Evolutionary conservation across 352 stramenopile species (phyloP).

Genomic region (Phytopythium helicoides): DNA sequence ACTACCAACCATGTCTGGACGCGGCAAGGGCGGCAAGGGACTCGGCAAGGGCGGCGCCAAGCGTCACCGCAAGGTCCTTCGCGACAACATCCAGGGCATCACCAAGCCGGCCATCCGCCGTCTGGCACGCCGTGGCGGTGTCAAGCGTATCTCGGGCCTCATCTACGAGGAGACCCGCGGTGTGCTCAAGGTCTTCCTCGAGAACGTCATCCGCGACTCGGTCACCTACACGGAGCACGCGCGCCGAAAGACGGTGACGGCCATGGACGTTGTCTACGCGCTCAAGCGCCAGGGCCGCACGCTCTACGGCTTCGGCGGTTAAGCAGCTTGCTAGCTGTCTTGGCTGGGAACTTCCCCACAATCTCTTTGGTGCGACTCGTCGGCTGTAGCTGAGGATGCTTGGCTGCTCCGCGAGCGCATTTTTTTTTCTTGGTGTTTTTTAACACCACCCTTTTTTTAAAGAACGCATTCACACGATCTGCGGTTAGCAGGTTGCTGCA

Average conservation of each 20-base stretch:
- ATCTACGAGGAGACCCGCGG: constrained; percentile 99
- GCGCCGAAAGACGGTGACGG: constrained; percentile 96
- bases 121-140: constrained; percentile 97
- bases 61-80: constrained; percentile 86
- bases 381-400: too few relatives aligned
- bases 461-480: constrained; percentile 11
- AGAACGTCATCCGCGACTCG: constrained; percentile 97
- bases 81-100: constrained; percentile 92
- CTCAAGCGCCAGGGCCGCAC: constrained; percentile 97
- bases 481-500: too few relatives aligned
- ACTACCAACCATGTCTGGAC: constrained; percentile 26
- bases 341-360: too few relatives aligned
- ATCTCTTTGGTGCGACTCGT: too few relatives aligned
- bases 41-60: constrained; percentile 83
- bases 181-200: constrained; percentile 98
- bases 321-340: constrained; percentile 18
- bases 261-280: constrained; percentile 98
- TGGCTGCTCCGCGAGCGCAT: too few relatives aligned
- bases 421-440: constrained; percentile 40
- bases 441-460: constrained; percentile 34
- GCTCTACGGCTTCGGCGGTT: constrained; percentile 93
- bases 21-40: constrained; percentile 82
- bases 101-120: constrained; percentile 96
- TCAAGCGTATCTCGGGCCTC: constrained; percentile 97
- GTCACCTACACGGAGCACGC: constrained; percentile 96